phyloP scores from a whole-genome alignment of 495 filamentous ascomycete species.

The Parathielavia hyrcaniae region DNA sequence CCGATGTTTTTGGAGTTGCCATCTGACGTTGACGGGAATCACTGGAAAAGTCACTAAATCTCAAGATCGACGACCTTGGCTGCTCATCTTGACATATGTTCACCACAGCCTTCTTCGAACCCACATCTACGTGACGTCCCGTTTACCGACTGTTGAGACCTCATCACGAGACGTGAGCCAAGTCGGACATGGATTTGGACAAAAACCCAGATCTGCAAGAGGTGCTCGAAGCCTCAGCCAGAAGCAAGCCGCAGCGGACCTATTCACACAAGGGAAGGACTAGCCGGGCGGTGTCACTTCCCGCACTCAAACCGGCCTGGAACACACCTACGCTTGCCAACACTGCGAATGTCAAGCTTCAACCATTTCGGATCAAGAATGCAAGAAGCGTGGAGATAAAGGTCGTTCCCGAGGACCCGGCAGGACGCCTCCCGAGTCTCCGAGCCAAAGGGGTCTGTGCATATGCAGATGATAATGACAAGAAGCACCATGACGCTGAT shows the following conservation, averaged over 20 bases:
- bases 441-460: background rate
- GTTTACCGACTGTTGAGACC: background rate
- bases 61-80: too few species aligned
- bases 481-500: background rate
- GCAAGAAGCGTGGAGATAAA: constrained; percentile 3
- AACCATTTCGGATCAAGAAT: background rate
- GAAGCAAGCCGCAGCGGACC: background rate
- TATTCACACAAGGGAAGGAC: constrained; percentile 14
- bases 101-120: too few species aligned
- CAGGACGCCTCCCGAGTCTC: background rate
- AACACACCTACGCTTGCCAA: background rate
- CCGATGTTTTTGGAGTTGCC: too few species aligned
- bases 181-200: background rate
- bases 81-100: too few species aligned
- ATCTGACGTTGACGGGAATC: too few species aligned
- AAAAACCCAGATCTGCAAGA: background rate
- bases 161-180: too few species aligned
- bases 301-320: constrained; percentile 2
- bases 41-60: too few species aligned
- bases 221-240: background rate
- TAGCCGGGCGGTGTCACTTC: background rate
- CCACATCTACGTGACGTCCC: too few species aligned
- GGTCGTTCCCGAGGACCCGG: background rate
- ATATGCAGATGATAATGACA: background rate
- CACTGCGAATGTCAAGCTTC: background rate